Evolutionary conservation across 176 grass and related monocot genomes (phyloP), one percentile per base, ranked within the genome.

Genomic region (Oryza brachyantha): DNA sequence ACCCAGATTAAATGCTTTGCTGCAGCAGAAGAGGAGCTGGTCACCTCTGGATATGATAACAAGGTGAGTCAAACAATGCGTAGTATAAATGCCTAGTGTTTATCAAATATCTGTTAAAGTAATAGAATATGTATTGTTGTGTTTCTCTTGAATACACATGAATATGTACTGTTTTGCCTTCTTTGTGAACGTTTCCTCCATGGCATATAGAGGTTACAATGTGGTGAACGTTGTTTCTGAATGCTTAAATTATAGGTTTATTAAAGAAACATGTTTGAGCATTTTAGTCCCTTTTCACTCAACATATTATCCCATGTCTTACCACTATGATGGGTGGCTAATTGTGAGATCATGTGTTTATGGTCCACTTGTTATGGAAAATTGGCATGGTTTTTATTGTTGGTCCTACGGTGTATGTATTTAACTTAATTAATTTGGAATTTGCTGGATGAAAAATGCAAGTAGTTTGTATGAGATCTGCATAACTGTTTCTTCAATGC

Each of bases 1-100:
- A 86, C 90, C 27, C 96, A 98, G 57, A 93, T 98, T 68, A 98
- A 98, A 90, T 94, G 96, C 79, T 98, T 98, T 85, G 76, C 83
- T 77, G 90, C 84, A 41, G 26, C 87, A 68, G 87, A 90, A 88
- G 87, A 82, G 70, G 96, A 95, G 78, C 86, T 98, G 68, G 42
- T 93, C 34, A 95, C 96, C 61, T 93, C 96, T 67, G 96, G 83
- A 3, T 98, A 88, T 87, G 96, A 98, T 74, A 95, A 98, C 86
- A 98, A 89, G 96, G 96, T 98, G 58, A 92, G 76, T 22, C 38
- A 68, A 28, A 6, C 37, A 58, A 58, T 66, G 46, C 17, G 9
- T 60, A 70, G 31, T 38, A 39, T 21, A 54, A 75, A 40, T 83
- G n/a, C 8, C 27, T 66, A 73, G 29, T 61, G 61, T 76, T 48